Base-by-base conservation (phyloP, 2,329 filamentous ascomycete genomes). In the Ampelomyces quisqualis region DNA sequence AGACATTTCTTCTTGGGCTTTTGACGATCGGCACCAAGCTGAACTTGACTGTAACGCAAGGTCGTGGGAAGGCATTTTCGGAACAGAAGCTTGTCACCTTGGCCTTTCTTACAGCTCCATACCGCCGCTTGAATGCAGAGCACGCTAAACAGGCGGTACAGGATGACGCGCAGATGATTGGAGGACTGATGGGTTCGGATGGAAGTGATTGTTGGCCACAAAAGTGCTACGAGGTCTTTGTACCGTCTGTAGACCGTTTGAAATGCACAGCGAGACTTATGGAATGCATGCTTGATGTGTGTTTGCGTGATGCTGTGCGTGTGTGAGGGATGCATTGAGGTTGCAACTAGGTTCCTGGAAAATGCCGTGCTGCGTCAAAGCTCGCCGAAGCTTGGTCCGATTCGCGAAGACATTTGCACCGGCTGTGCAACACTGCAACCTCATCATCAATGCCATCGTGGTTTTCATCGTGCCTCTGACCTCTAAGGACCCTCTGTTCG, bases 341-440 rank as follows among this genome's bases (percentile, higher is more conserved):
- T 31, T 19, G 29, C 29, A 31, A 18, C 17, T 31, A 31, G 17
- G 8, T 31, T 31, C 29, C 8, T 31, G 29, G 29, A 31, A 31
- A n/a, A 31, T 31, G 29, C 29, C 29, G 29, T 8, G 5, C 17
- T 9, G 17, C 15, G 29, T 31, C 29, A 31, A 31, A 31, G 29
- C 29, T 31, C 29, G 6, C 7, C 7, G 29, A 31, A 31, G 29
- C 29, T 18, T 31, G 29, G 14, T n/a, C 17, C 8, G n/a, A 7
- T 15, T 19, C 29, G 14, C 29, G 29, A n/a, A n/a, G n/a, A n/a
- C n/a, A n/a, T n/a, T n/a, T n/a, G n/a, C n/a, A n/a, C n/a, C n/a
- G n/a, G n/a, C n/a, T n/a, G n/a, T n/a, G n/a, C n/a, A n/a, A n/a
- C n/a, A n/a, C n/a, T n/a, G n/a, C n/a, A n/a, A n/a, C n/a, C n/a